Evolutionary conservation across 441 rosid species (phyloP).

Genomic region (Erysimum cheiri): DNA sequence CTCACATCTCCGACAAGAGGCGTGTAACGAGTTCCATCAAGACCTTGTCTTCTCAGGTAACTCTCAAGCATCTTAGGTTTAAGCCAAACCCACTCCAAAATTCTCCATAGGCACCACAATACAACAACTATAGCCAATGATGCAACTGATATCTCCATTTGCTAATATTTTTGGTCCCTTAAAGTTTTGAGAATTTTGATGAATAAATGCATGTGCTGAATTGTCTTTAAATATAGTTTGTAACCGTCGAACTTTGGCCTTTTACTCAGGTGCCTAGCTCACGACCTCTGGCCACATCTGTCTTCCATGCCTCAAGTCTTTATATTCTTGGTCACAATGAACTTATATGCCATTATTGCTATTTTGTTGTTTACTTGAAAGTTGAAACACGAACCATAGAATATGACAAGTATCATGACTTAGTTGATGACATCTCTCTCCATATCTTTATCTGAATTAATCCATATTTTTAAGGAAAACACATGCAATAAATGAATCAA

Average conservation of each 20-base stretch:
- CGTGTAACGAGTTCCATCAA: slow-evolving; percentile 39
- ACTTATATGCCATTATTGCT: background rate
- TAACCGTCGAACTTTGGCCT: slow-evolving; percentile 19
- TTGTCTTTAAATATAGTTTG: background rate
- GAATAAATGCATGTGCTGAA: slow-evolving; percentile 20
- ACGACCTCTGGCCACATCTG: slow-evolving; percentile 27
- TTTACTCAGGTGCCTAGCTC: slow-evolving; percentile 11
- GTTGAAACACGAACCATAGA: background rate
- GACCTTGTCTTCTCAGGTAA: slow-evolving; percentile 45
- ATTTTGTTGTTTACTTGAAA: background rate
- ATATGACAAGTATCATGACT: background rate
- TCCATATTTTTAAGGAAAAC: background rate
- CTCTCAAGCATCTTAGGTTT: slow-evolving; percentile 46
- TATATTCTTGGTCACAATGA: background rate
- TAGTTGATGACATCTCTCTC: background rate
- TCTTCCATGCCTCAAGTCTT: slow-evolving; percentile 30
- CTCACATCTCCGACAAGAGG: slow-evolving; percentile 41
- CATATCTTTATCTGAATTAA: too few relatives aligned
- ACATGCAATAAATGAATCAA: too few relatives aligned
- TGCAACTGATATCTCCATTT: slow-evolving; percentile 23
- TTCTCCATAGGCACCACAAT: slow-evolving; percentile 30
- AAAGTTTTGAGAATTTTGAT: background rate
- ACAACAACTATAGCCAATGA: slow-evolving; percentile 7
- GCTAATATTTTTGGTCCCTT: background rate
- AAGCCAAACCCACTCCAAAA: slow-evolving; percentile 42